A percentile compares a stretch with the other conserved stretches of the same genome.
These are phyloP conservation scores for Yamadazyma atmosphaerica DNA, from an alignment of 1,139 yeast species.

Conservation along the genomic window DNA sequence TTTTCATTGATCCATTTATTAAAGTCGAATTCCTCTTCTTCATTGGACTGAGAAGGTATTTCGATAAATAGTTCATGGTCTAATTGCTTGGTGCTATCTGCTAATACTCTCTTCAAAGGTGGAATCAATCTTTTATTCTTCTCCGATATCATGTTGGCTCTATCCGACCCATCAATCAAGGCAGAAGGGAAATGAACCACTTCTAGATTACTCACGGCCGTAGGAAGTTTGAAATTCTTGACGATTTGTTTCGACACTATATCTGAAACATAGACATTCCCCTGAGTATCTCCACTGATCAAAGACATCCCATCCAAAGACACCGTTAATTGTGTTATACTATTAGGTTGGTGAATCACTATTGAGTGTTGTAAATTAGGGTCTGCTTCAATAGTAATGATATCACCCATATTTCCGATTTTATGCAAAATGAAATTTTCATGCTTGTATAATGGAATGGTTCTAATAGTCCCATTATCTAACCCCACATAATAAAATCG, in stretches of 20 bases:
- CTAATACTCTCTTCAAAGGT: slow-evolving; percentile 58
- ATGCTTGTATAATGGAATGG: slow-evolving; percentile 55
- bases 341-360: slow-evolving; percentile 51
- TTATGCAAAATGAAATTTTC: slow-evolving; percentile 51
- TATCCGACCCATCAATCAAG: slow-evolving; percentile 13
- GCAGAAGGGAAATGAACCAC: slow-evolving; percentile 19
- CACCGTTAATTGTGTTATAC: slow-evolving; percentile 53
- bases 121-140: slow-evolving; percentile 51
- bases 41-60: slow-evolving; percentile 18
- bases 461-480: slow-evolving; percentile 58
- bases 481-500: slow-evolving; percentile 74
- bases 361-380: slow-evolving; percentile 53
- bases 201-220: slow-evolving; percentile 32
- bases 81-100: slow-evolving; percentile 34
- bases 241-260: slow-evolving; percentile 75
- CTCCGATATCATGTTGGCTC: slow-evolving; percentile 20
- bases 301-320: slow-evolving; percentile 77
- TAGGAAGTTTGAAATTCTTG: slow-evolving; percentile 58
- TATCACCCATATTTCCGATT: slow-evolving; percentile 56
- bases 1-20: slow-evolving; percentile 47
- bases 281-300: slow-evolving; percentile 72
- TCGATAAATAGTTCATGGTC: slow-evolving; percentile 56
- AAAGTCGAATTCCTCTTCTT: slow-evolving; percentile 19
- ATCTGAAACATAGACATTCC: slow-evolving; percentile 70
- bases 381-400: slow-evolving; percentile 53